Base-by-base conservation (phyloP, 306 rosid genomes). In the Citrullus mucosospermus region DNA sequence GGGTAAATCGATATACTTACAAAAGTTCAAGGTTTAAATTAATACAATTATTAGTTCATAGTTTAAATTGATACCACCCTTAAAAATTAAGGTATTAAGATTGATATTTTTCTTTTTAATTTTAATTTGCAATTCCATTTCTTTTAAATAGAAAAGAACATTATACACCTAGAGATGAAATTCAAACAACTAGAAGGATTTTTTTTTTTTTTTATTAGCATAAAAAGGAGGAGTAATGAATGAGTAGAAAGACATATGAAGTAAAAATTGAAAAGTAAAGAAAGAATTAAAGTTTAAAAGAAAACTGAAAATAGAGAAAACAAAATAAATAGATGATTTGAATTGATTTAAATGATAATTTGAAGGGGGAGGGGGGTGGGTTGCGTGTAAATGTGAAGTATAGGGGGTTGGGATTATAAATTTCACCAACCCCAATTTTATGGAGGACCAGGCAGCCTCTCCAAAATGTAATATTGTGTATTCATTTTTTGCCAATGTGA, bases 351-450 rank as follows among this genome's bases (percentile, higher is more conserved):
- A 25, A 25, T 25, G 28, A 25, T 25, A 25, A 25, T 25, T 25
- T 25, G 28, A 25, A 25, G 28, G 28, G 22, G 22, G 22, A 22
- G 22, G 22, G n/a, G n/a, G n/a, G n/a, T 25, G 25, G 25, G 78
- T 74, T 74, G 78, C 78, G 78, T 74, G 78, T 53, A 74, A 74
- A 53, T 30, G 2, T 74, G 2, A 34, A 53, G 15, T 3, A 48
- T 30, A 74, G 78, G 60, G 58, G 63, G 77, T 74, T 74, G 78
- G 6, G 63, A 74, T 9, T 9, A 73, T 73, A 73, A 74, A 72
- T 72, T 3, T 74, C 62, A 74, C 50, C 78, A 74, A 74, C 78
- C 78, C 62, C 3, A 6, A 53, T 53, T 48, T 48, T 0, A 48
- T 30, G 77, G 2, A 51, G 77, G 77, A 73, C 60, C 59, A 28